Percentiles rank a stretch among this genome's conserved stretches.
Conservation (phyloP, 2,329 filamentous ascomycete species). For the Xylaria sp. region DNA sequence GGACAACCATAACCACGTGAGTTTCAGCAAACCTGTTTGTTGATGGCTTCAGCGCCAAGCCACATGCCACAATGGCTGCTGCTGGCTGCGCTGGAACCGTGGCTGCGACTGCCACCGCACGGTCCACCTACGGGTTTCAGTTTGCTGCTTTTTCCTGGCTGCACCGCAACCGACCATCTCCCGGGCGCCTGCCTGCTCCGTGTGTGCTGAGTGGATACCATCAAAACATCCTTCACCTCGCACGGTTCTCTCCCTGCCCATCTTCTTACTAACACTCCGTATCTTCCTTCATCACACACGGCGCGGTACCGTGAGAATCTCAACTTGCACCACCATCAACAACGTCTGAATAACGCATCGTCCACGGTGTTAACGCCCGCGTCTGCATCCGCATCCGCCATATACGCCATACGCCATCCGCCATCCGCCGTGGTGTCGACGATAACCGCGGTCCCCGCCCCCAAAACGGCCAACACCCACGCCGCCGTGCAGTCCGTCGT, state of each 20-base stretch:
- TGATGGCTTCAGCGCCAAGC: neutral
- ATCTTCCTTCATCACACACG: slow-evolving; percentile 36
- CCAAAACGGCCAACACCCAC: slow-evolving; percentile 9
- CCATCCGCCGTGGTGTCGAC: slow-evolving; percentile 27
- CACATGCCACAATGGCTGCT: neutral
- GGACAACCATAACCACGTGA: neutral
- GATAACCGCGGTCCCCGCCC: slow-evolving; percentile 28
- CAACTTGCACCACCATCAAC: slow-evolving; percentile 36
- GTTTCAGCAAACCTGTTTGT: neutral
- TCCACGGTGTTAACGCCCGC: slow-evolving; percentile 40
- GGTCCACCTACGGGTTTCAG: neutral
- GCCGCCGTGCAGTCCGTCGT: neutral
- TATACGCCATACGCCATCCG: neutral
- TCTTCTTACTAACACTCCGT: slow-evolving; percentile 31
- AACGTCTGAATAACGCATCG: slow-evolving; percentile 41
- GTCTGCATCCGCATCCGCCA: slow-evolving; percentile 28
- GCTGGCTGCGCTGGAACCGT: too few species aligned
- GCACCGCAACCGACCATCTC: slow-evolving; percentile 9
- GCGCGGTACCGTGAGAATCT: slow-evolving; percentile 41
- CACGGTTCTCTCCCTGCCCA: slow-evolving; percentile 32
- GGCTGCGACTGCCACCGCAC: slow-evolving; percentile 4
- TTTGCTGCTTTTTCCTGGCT: neutral
- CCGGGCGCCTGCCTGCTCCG: slow-evolving; percentile 17
- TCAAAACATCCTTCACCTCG: slow-evolving; percentile 30
- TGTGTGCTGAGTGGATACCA: slow-evolving; percentile 37